A percentile compares a stretch with the other conserved stretches of the same genome.
Conservation (phyloP, 768 basidiomycete genomes). For the Xerocomellus intermedius region DNA sequence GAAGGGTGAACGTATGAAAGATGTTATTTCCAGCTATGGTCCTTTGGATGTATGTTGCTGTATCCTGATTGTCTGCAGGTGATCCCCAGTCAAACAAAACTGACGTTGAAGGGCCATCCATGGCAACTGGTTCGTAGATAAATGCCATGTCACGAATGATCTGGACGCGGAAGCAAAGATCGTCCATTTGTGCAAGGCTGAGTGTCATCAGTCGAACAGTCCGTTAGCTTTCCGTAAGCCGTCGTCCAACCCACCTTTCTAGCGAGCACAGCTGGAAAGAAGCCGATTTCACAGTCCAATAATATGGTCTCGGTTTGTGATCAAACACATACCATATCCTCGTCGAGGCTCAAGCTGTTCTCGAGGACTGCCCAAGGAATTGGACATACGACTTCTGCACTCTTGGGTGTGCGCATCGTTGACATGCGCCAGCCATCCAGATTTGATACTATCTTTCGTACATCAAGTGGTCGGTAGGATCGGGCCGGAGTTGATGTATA, state of each 20-base stretch:
- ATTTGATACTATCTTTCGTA: slow-evolving; percentile 3
- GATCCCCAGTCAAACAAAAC: slow-evolving; percentile 57
- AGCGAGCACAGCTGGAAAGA: slow-evolving; percentile 27
- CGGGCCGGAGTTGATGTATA: slow-evolving; percentile 6
- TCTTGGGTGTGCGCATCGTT: slow-evolving; percentile 38
- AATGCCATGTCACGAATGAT: slow-evolving; percentile 44
- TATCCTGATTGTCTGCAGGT: slow-evolving; percentile 30
- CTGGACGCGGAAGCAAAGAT: slow-evolving; percentile 45
- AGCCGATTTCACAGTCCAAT: neutral
- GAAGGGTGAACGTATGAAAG: slow-evolving; percentile 54
- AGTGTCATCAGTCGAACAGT: neutral
- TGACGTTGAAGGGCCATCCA: slow-evolving; percentile 44
- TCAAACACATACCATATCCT: slow-evolving; percentile 40
- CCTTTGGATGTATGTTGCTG: slow-evolving; percentile 35
- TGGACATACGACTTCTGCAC: slow-evolving; percentile 32
- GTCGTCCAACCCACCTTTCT: slow-evolving; percentile 22
- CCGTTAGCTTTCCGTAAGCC: neutral
- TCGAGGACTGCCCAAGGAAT: slow-evolving; percentile 29
- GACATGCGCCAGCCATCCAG: slow-evolving; percentile 41
- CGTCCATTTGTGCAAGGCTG: slow-evolving; percentile 37
- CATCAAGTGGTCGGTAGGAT: slow-evolving; percentile 2
- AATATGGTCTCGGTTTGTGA: neutral
- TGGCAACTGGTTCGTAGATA: slow-evolving; percentile 52
- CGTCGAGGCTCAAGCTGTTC: slow-evolving; percentile 33
- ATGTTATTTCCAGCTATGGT: slow-evolving; percentile 19